Conservation (phyloP, 2,329 filamentous ascomycete genomes). For the Pseudofabraea citricarpa region DNA sequence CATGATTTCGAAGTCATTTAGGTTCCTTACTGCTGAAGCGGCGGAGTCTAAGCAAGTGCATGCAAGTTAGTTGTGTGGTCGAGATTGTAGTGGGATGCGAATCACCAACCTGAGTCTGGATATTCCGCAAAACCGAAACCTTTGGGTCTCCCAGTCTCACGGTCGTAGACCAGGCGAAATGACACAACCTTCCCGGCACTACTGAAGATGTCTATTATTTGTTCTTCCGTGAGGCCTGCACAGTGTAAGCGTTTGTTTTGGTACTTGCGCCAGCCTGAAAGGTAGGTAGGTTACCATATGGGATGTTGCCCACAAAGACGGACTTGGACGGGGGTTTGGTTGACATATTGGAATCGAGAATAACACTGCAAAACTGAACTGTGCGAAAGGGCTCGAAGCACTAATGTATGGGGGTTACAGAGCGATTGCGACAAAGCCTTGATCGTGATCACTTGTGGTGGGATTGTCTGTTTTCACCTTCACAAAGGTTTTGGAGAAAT, state of each 20-base stretch:
- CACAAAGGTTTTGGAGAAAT: conserved; percentile 5
- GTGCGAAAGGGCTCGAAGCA: too few relatives aligned
- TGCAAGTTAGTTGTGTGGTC: too few relatives aligned
- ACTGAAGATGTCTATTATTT: conserved; percentile 90
- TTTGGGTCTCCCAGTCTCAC: conserved; percentile 89
- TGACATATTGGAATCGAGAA: conserved; percentile 49
- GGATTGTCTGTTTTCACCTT: conserved; percentile 18
- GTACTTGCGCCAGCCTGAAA: conserved; percentile 1
- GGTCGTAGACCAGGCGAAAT: conserved; percentile 92
- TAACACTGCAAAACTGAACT: conserved; percentile 2
- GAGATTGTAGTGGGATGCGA: conserved; percentile 2
- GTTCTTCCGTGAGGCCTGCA: conserved; percentile 89
- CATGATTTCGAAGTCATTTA: conserved; percentile 95
- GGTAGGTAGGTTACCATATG: conserved; percentile 58
- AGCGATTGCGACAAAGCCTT: conserved; percentile 10
- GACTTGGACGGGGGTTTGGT: conserved; percentile 72
- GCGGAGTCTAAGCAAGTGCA: conserved; percentile 58
- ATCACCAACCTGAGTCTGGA: conserved; percentile 68
- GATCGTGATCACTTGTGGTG: conserved; percentile 13
- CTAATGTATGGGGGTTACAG: conserved; percentile 10
- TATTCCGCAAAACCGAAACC: conserved; percentile 98
- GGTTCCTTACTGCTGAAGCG: conserved; percentile 87
- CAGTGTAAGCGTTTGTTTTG: conserved; percentile 8
- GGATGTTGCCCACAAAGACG: conserved; percentile 81
- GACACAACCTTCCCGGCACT: conserved; percentile 85